Evolutionary conservation across 495 filamentous ascomycete genomes (phyloP).

Genomic region (Lasiosphaeris hirsuta): DNA sequence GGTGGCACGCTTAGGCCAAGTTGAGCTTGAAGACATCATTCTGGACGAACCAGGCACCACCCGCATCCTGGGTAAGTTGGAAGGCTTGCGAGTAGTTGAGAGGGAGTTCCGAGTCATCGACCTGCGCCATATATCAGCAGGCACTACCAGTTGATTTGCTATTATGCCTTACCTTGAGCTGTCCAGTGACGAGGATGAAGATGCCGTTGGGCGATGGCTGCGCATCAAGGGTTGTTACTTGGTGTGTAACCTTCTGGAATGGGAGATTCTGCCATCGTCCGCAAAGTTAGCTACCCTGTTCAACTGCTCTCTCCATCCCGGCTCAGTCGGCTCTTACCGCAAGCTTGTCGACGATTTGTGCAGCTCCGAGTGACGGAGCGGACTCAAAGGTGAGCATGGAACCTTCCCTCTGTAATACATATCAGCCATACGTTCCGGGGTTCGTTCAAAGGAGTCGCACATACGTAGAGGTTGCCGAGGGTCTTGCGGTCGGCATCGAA

Average conservation of each 20-base stretch:
- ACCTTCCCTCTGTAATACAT: slow-evolving; percentile 58
- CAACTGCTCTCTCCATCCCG: not conserved
- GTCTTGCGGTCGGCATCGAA: slow-evolving; percentile 66
- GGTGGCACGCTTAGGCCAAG: too few species aligned
- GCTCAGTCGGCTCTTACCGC: slow-evolving; percentile 44
- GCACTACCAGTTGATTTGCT: too few species aligned
- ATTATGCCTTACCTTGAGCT: slow-evolving; percentile 62
- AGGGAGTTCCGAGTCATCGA: too few species aligned
- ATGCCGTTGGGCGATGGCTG: slow-evolving; percentile 67
- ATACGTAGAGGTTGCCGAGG: slow-evolving; percentile 75
- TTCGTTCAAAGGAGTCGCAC: slow-evolving; percentile 18
- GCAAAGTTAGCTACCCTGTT: slow-evolving; percentile 7
- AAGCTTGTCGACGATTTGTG: slow-evolving; percentile 72
- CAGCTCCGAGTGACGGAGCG: slow-evolving; percentile 52
- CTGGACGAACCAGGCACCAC: too few species aligned
- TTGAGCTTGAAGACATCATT: too few species aligned
- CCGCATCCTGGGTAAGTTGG: too few species aligned
- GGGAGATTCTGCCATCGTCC: slow-evolving; percentile 57
- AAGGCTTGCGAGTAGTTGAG: too few species aligned
- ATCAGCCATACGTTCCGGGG: not conserved
- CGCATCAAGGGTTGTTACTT: slow-evolving; percentile 65
- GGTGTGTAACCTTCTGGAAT: slow-evolving; percentile 74
- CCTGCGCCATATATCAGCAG: too few species aligned
- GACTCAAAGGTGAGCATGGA: slow-evolving; percentile 96
- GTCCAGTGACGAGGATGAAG: slow-evolving; percentile 80